These are phyloP conservation scores for Gossypium aridum DNA, from an alignment of 441 rosid genomes.

Conservation along the genomic window DNA sequence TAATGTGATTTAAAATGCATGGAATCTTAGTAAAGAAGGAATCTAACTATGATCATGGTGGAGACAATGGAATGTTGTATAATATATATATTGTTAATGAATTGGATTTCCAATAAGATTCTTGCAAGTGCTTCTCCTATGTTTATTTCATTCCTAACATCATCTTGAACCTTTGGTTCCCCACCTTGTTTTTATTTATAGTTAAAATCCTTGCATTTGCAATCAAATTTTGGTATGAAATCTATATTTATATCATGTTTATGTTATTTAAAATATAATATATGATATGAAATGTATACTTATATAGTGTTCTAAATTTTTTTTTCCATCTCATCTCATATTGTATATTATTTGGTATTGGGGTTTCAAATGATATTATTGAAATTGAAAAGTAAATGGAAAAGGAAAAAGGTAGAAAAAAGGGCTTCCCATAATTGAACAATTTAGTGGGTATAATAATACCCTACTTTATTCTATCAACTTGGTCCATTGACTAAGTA, in stretches of 20 bases:
- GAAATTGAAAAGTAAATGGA: neutral
- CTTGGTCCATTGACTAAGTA: neutral
- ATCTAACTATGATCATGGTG: neutral
- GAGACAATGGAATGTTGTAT: neutral
- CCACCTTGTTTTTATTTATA: neutral
- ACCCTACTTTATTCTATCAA: neutral
- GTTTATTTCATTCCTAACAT: neutral
- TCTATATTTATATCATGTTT: neutral
- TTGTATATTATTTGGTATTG: neutral
- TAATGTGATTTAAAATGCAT: neutral
- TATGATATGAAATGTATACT: neutral
- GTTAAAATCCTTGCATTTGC: neutral
- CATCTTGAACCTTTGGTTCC: neutral
- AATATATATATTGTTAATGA: neutral
- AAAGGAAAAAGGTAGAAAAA: neutral
- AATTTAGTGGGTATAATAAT: neutral
- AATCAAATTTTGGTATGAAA: neutral
- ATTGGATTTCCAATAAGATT: neutral
- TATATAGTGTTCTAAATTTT: no score
- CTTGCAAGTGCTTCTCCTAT: neutral
- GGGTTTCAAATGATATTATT: neutral
- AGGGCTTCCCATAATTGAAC: neutral
- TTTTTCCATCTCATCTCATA: no score
- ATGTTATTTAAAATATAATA: neutral
- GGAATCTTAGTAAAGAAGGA: neutral